Percentiles rank a stretch among this genome's conserved stretches.
Conservation (phyloP, 2,329 filamentous ascomycete genomes). For the Fusarium agapanthi region DNA sequence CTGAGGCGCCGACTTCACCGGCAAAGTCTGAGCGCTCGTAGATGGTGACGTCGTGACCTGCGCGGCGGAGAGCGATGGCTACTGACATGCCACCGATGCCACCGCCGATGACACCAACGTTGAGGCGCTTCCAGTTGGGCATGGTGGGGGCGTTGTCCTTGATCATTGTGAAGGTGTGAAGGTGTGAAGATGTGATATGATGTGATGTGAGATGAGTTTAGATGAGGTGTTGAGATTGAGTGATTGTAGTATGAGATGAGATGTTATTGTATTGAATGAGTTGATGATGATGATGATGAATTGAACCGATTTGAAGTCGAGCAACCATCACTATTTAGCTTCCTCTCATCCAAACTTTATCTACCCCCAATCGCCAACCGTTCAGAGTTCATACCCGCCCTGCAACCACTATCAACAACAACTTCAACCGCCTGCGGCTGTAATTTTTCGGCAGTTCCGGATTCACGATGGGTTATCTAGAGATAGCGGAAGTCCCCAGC, state of each 20-base stretch:
- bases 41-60: constrained; percentile 63
- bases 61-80: constrained; percentile 57
- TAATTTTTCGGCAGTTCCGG: constrained; percentile 14
- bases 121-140: constrained; percentile 55
- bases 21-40: constrained; percentile 74
- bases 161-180: constrained; percentile 9
- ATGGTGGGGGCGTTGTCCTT: constrained; percentile 21
- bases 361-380: background rate
- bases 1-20: constrained; percentile 73
- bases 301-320: constrained; percentile 1
- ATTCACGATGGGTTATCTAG: background rate
- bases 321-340: constrained; percentile 32
- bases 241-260: too few species aligned
- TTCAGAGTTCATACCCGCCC: constrained; percentile 13
- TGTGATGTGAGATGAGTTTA: background rate
- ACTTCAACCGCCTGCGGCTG: constrained; percentile 13
- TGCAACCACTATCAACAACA: background rate
- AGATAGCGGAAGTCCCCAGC: constrained; percentile 9
- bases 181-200: background rate
- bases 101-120: constrained; percentile 55
- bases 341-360: background rate
- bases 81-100: constrained; percentile 59
- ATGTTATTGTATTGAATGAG: background rate
- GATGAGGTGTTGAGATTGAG: background rate
- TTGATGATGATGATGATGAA: background rate